Conservation (phyloP, 83 land plant species). For the Larix sibirica region DNA sequence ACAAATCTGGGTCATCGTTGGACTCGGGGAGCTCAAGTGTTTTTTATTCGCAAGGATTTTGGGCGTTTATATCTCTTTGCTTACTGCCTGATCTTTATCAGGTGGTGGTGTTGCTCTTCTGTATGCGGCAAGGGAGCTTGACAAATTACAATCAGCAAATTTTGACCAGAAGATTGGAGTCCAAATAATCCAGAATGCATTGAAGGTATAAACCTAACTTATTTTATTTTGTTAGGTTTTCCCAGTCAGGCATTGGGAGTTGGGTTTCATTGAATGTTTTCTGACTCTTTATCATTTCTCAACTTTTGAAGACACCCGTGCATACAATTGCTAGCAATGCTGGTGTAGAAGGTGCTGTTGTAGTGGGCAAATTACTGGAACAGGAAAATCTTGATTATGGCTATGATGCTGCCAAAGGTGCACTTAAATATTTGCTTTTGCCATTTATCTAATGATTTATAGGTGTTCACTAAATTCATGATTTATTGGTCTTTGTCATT, state of each 20-base stretch:
- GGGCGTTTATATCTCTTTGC: not conserved
- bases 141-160: constrained; percentile 66
- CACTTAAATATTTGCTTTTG: not conserved
- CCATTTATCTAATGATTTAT: not conserved
- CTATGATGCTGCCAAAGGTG: constrained; percentile 98
- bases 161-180: constrained; percentile 89
- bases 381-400: constrained; percentile 79
- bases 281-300: not conserved
- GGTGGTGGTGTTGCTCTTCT: constrained; percentile 94
- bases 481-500: not conserved
- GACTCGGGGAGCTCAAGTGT: not conserved
- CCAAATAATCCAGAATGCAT: constrained; percentile 81
- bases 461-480: not conserved
- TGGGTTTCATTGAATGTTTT: not conserved
- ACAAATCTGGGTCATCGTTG: not conserved
- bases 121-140: constrained; percentile 73
- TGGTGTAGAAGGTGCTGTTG: constrained; percentile 82
- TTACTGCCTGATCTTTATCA: constrained; percentile 16
- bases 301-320: constrained; percentile 61
- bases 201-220: constrained; percentile 44
- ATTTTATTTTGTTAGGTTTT: not conserved
- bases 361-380: constrained; percentile 90
- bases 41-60: constrained; percentile 8
- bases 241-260: not conserved
- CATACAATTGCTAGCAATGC: constrained; percentile 78